phyloP scores from a whole-genome alignment of 176 grass and related monocot genomes.

The Hsuehochloa calcarea region DNA sequence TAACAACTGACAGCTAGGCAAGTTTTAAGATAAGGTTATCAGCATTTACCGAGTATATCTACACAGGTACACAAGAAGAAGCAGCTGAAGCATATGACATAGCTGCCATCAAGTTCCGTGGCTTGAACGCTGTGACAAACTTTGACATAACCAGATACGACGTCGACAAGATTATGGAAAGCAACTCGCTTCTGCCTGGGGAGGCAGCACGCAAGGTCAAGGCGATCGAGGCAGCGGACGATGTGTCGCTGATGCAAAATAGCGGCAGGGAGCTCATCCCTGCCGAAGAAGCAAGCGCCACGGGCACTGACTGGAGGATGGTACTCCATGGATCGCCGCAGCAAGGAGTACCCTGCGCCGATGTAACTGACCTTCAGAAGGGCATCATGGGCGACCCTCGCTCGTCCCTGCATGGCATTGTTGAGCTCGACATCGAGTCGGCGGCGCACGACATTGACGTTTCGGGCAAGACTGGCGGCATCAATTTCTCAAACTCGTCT shows the following conservation, averaged over 20 bases:
- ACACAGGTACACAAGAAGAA: constrained; percentile 79
- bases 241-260: neutral
- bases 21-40: neutral
- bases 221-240: constrained; percentile 16
- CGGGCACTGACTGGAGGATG: constrained; percentile 53
- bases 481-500: constrained; percentile 65
- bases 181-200: constrained; percentile 60
- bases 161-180: constrained; percentile 77
- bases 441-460: constrained; percentile 10
- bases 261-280: constrained; percentile 12
- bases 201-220: constrained; percentile 68
- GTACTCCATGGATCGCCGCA: constrained; percentile 49
- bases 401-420: constrained; percentile 28
- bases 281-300: neutral
- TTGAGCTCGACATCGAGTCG: constrained; percentile 21
- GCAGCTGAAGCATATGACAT: constrained; percentile 95
- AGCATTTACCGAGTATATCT: neutral
- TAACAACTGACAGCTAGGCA: neutral
- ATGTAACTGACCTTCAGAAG: constrained; percentile 23
- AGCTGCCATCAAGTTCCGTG: constrained; percentile 96
- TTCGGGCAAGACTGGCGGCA: constrained; percentile 32
- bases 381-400: constrained; percentile 16
- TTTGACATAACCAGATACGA: constrained; percentile 87
- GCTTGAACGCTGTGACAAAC: constrained; percentile 89
- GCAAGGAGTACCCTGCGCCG: constrained; percentile 27